phyloP scores from a whole-genome alignment of 345 rosid species.

The Syzygium grande region DNA sequence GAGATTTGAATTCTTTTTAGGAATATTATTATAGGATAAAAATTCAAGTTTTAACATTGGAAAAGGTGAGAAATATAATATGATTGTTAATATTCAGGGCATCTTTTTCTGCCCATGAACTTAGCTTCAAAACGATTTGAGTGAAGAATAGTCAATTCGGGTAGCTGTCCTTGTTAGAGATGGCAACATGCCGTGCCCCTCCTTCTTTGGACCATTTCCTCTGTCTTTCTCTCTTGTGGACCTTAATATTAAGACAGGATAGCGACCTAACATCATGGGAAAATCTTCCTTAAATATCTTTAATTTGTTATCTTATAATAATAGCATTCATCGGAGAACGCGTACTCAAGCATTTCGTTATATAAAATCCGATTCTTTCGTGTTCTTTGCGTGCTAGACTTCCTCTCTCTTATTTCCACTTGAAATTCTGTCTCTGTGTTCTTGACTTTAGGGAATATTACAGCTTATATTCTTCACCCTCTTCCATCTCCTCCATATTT shows the following conservation, averaged over 20 bases:
- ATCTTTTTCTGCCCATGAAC: not conserved
- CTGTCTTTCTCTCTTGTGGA: not conserved
- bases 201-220: not conserved
- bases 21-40: not conserved
- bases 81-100: not conserved
- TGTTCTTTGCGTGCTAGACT: not conserved
- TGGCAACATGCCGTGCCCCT: not conserved
- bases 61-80: not conserved
- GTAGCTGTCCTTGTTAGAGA: not conserved
- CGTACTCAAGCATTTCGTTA: not conserved
- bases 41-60: not conserved
- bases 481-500: not conserved
- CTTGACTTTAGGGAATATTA: not conserved
- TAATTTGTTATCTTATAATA: not conserved
- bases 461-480: not conserved
- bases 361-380: not conserved
- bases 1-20: not conserved
- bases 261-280: not conserved
- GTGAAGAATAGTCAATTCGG: not conserved
- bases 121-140: not conserved
- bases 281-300: not conserved
- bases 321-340: not conserved
- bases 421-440: not conserved
- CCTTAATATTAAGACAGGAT: not conserved
- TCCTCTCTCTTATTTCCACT: not conserved